Conservation (phyloP, 176 grass and related monocot genomes). For the Oryza australiensis region DNA sequence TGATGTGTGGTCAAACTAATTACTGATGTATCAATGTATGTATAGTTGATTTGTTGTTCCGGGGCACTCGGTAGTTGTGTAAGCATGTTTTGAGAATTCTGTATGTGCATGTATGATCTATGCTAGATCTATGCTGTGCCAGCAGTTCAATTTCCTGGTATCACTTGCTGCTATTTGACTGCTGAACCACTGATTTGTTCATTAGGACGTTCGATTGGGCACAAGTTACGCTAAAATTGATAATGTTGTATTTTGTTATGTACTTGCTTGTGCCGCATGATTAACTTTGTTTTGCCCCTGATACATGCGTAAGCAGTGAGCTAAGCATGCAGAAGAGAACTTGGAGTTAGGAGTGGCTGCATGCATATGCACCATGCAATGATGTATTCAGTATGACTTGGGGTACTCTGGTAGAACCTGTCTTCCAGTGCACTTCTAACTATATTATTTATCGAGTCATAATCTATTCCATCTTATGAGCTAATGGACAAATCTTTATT, state of each 20-base stretch:
- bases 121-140: not conserved
- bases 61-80: not conserved
- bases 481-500: not conserved
- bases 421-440: not conserved
- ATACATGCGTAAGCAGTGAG: not conserved
- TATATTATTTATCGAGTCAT: not conserved
- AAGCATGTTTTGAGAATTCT: not conserved
- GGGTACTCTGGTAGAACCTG: not conserved
- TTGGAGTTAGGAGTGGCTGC: no score
- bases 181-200: not conserved
- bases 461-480: not conserved
- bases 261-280: not conserved
- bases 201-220: not conserved
- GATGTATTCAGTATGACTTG: not conserved
- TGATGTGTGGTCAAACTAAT: not conserved
- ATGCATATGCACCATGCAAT: not conserved
- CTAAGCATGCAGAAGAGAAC: no score
- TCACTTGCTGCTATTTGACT: not conserved
- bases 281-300: not conserved
- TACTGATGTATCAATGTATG: not conserved
- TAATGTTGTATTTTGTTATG: not conserved
- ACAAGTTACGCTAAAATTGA: not conserved
- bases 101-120: not conserved
- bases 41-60: constrained; percentile 9
- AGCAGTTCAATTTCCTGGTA: not conserved